Conservation (phyloP, 164 flowering plant species). For the Vitis cinerea region DNA sequence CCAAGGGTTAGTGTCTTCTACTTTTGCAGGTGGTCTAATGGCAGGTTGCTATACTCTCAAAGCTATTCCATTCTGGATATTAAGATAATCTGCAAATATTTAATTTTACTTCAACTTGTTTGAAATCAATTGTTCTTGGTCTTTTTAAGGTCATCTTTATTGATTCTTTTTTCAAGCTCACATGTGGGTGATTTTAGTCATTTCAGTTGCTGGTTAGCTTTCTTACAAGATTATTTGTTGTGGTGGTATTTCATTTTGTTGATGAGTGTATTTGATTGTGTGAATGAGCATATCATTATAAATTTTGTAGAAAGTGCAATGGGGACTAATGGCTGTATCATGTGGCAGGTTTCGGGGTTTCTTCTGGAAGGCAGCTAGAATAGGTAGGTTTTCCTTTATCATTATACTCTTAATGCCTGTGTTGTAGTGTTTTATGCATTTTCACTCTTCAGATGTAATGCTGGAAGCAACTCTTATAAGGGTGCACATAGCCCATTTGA, state of each 20-base stretch:
- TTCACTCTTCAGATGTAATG: no score
- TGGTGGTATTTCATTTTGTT: background rate
- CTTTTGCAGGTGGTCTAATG: background rate
- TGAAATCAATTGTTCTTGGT: background rate
- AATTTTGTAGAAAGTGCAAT: background rate
- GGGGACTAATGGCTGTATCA: background rate
- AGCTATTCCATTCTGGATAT: background rate
- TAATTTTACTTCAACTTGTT: background rate
- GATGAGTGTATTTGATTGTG: background rate
- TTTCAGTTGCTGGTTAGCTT: background rate
- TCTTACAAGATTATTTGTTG: background rate
- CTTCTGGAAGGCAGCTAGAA: slow-evolving; percentile 97
- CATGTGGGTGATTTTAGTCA: background rate
- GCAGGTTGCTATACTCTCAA: slow-evolving; percentile 1
- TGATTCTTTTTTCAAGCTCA: background rate
- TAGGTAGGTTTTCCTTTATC: slow-evolving; percentile 33
- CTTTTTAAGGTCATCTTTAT: background rate
- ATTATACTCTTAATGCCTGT: no score
- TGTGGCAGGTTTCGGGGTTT: slow-evolving; percentile 80
- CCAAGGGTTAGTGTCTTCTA: background rate
- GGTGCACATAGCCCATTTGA: no score
- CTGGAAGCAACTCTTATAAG: no score
- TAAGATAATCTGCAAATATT: background rate
- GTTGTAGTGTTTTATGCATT: no score
- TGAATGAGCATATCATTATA: background rate